Base-by-base conservation (phyloP, 371 early-diverging fungal genomes). In the Rhizopus sp. region DNA sequence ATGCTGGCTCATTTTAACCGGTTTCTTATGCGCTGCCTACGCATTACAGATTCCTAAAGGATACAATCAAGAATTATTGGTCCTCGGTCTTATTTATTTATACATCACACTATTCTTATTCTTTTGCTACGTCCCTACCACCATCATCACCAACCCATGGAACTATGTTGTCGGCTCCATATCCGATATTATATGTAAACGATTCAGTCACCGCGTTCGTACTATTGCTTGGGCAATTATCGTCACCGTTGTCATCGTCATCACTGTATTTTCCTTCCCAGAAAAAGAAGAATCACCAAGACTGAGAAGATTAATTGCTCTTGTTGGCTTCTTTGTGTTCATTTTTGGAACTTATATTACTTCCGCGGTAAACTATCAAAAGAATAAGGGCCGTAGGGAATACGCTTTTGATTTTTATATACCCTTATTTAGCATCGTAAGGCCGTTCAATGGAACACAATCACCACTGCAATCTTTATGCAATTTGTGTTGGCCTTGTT, bases 401-500 rank as follows among this genome's bases (percentile, higher is more conserved):
- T 23, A 23, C 23, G 23, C 23, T 23, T 23, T 23, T 23, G 23
- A 33, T 23, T 7, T 15, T 4, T 4, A 13, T 3, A 12, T 12
- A 5, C 37, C 16, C 39, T 13, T 46, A 37, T 17, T 41, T 55
- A 78, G 75, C 72, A 89, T 66, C 83, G 79, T 45, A 68, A 52
- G n/a, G 60, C 66, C 37, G 85, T 94, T 57, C 75, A 79, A 32
- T 89, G 90, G 89, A 80, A 78, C 66, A 90, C 89, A 30, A 87
- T 93, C 32, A 68, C 78, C 46, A 81, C 80, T 49, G 93, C 92
- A 7, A 73, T 88, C 42, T 63, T 89, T 12, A 44, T 90, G 65
- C 93, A 94, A 67, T 88, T 87, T 63, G 39, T 88, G 34, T 70
- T 94, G 38, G 94, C 87, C n/a, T 70, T 92, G 48, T 78, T 94